Evolutionary conservation across 2,329 filamentous ascomycete species (phyloP), one percentile per base, ranked within the genome.

Genomic region (Fusarium verticillioides): DNA sequence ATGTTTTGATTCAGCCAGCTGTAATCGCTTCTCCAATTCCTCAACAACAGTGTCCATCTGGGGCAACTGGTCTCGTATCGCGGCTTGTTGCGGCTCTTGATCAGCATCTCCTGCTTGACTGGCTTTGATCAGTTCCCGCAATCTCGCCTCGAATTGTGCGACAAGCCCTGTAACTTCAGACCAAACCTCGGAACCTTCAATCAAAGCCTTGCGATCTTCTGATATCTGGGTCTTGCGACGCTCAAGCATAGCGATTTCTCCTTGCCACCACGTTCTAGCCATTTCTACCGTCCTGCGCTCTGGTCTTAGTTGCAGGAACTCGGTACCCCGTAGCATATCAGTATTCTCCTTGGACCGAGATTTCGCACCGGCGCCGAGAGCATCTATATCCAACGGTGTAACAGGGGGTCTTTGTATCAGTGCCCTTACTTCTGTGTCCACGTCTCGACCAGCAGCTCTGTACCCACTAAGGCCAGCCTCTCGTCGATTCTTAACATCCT

Each of bases 391-490:
- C 12, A 91, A 77, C 0, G 88, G 87, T 44, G 83, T 83, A 9
- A 90, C 81, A 0, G 89, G 88, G 4, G 91, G 90, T 19, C 86
- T 85, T 15, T 82, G 84, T 74, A 95, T 83, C 66, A 95, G 87
- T 8, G 83, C 83, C 9, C 83, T 82, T 10, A 94, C 85, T 61
- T 93, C 88, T 19, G 83, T 84, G 68, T 95, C 91, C 10, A 93
- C 86, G 60, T 93, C 88, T 62, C 85, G 88, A 40, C 94, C 82
- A 8, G 92, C 91, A 4, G 91, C 88, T 26, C 87, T 89, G 79
- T 94, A 95, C 1, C 92, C 91, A 62, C 91, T 93, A 19, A 94
- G 80, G n/a, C 90, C 90, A 4, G 92, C 91, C 78, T 94, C 92
- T 42, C 91, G 85, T 60, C 87, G 86, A 74, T 91, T 94, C 70